Conservation (phyloP, 2,329 filamentous ascomycete species). For the Berkeleyomyces rouxiae region DNA sequence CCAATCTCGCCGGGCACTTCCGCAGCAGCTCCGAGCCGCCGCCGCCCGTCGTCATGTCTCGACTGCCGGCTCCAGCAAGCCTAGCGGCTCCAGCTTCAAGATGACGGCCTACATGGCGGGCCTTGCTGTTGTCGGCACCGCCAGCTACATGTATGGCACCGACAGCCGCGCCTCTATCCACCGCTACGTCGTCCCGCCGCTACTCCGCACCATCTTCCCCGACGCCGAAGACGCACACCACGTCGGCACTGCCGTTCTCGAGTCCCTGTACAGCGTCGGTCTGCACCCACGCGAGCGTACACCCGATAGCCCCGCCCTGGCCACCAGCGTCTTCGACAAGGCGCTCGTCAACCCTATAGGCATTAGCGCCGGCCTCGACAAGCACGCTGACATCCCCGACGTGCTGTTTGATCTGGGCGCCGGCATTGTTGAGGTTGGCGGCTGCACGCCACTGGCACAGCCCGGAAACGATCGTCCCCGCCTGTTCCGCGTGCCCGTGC, state of each 20-base stretch:
- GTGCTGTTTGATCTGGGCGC: slow-evolving; percentile 72
- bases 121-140: slow-evolving; percentile 25
- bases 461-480: slow-evolving; percentile 74
- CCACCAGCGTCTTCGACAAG: slow-evolving; percentile 52
- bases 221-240: slow-evolving; percentile 91
- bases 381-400: slow-evolving; percentile 78
- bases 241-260: slow-evolving; percentile 52
- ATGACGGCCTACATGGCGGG: slow-evolving; percentile 26
- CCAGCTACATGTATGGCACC: slow-evolving; percentile 51
- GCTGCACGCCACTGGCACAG: slow-evolving; percentile 75
- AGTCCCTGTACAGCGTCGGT: slow-evolving; percentile 54
- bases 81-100: slow-evolving; percentile 21
- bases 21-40: slow-evolving; percentile 11
- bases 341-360: slow-evolving; percentile 72
- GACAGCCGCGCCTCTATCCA: slow-evolving; percentile 59
- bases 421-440: slow-evolving; percentile 80
- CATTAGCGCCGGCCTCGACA: slow-evolving; percentile 91
- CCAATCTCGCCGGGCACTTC: slow-evolving; percentile 12
- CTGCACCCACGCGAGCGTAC: slow-evolving; percentile 67
- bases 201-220: slow-evolving; percentile 48
- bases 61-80: slow-evolving; percentile 16
- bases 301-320: slow-evolving; percentile 25
- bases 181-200: slow-evolving; percentile 47
- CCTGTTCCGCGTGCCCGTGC: slow-evolving; percentile 68
- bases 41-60: slow-evolving; percentile 21